These are phyloP conservation scores for bread wheat (Triticum aestivum) DNA, from an alignment of 176 grass and related monocot species.

Conservation along the genomic window IWGSC_CS_RefSeq_v2.1 NC_057812.1:13424258-13424757, in stretches of 20 bases:
- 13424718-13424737: not conserved
- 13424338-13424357: slow-evolving; percentile 34
- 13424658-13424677: not conserved
- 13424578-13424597: not conserved
- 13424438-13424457: not conserved
- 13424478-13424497: not conserved
- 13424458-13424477: not conserved
- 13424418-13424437: not conserved
- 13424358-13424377: slow-evolving; percentile 26
- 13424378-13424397: not conserved
- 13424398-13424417: too few species aligned
- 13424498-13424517: not conserved
- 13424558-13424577: not conserved
- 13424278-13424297: not conserved
- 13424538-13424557: not conserved
- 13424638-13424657: not conserved
- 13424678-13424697: not conserved
- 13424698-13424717: not conserved
- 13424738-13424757: not conserved
- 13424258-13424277: slow-evolving; percentile 11
- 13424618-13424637: not conserved
- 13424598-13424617: not conserved
- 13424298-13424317: slow-evolving; percentile 27
- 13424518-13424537: too few species aligned
- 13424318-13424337: slow-evolving; percentile 37